phyloP scores from a whole-genome alignment of 129 eudicot genomes.

The Sambucus nigra region DNA sequence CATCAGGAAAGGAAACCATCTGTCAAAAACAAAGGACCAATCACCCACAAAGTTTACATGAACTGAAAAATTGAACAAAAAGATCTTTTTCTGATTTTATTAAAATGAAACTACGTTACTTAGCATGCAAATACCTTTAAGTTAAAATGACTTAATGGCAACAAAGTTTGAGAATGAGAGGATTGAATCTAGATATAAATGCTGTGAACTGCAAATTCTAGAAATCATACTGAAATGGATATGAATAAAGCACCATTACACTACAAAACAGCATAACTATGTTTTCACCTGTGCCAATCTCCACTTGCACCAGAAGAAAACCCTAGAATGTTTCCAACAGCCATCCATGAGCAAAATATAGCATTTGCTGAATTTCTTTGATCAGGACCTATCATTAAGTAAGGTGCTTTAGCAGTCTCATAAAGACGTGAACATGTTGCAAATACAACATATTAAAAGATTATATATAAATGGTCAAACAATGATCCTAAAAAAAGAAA shows the following conservation, averaged over 20 bases:
- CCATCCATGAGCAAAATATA: slow-evolving; percentile 94
- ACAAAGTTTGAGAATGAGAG: not conserved
- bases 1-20: slow-evolving; percentile 92
- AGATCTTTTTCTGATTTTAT: not conserved
- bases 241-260: no score
- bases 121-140: slow-evolving; percentile 8
- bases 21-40: slow-evolving; percentile 27
- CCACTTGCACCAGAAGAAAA: slow-evolving; percentile 95
- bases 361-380: slow-evolving; percentile 98
- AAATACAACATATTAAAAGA: not conserved
- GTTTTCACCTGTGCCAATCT: slow-evolving; percentile 74
- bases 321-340: slow-evolving; percentile 91
- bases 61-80: not conserved
- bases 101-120: not conserved
- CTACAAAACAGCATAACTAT: no score
- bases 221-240: not conserved
- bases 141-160: not conserved
- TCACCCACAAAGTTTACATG: not conserved
- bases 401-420: slow-evolving; percentile 11
- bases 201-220: not conserved
- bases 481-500: not conserved
- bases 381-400: slow-evolving; percentile 61
- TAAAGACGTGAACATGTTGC: slow-evolving; percentile 3
- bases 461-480: not conserved
- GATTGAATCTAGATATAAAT: not conserved